These are phyloP conservation scores for Chlamydomonas urium DNA, from an alignment of 139 green algal genomes.

Conservation along the genomic window DNA sequence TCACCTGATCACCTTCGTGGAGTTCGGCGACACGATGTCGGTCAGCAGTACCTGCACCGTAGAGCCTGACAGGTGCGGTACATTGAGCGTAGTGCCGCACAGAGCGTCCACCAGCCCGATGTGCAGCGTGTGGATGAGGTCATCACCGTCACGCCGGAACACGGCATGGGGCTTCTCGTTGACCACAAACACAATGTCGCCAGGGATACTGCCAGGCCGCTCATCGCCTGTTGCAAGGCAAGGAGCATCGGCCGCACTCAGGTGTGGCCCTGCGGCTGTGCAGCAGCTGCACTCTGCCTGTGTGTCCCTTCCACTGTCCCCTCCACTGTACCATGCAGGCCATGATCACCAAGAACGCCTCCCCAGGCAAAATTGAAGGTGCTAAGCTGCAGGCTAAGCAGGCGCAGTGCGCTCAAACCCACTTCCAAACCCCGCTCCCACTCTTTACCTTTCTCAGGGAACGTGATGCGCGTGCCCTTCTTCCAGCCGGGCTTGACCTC, in stretches of 20 bases:
- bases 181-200: constrained; percentile 46
- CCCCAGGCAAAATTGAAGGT: neutral
- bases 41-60: neutral
- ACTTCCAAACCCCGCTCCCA: constrained; percentile 18
- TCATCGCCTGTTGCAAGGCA: constrained; percentile 1
- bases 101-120: constrained; percentile 1
- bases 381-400: neutral
- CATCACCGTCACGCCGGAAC: constrained; percentile 36
- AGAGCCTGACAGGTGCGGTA: neutral
- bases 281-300: no score
- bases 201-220: constrained; percentile 37
- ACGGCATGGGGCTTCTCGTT: constrained; percentile 27
- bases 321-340: no score
- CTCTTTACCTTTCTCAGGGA: constrained; percentile 42
- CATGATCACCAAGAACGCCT: no score
- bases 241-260: no score
- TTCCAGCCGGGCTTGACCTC: constrained; percentile 70
- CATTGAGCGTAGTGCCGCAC: neutral
- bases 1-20: constrained; percentile 1
- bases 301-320: no score
- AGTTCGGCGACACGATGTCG: neutral
- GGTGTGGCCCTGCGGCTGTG: no score
- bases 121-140: constrained; percentile 18
- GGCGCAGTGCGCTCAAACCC: no score
- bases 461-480: constrained; percentile 43